phyloP scores from a whole-genome alignment of 2,329 filamentous ascomycete genomes.

The Westerdykella aurantiaca region DNA sequence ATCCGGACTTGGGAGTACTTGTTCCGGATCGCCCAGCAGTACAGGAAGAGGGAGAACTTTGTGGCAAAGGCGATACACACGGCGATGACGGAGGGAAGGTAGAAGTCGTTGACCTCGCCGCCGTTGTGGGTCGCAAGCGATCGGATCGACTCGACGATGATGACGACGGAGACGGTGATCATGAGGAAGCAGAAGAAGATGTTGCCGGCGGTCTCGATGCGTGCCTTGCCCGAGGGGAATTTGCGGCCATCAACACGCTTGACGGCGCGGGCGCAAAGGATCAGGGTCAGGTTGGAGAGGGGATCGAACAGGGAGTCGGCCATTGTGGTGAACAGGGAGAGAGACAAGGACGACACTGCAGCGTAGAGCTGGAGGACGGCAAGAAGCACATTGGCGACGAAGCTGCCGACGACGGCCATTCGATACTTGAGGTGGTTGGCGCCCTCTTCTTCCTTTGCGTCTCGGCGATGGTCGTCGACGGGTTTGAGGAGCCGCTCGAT shows the following conservation, averaged over 20 bases:
- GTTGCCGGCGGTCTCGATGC: conserved; percentile 92
- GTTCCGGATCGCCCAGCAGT: conserved; percentile 87
- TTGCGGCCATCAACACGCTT: conserved; percentile 76
- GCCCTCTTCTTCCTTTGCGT: conserved; percentile 71
- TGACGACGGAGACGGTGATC: conserved; percentile 83
- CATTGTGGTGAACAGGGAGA: conserved; percentile 96
- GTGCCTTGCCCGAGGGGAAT: conserved; percentile 87
- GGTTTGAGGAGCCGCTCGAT: conserved; percentile 88
- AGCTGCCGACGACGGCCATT: conserved; percentile 61
- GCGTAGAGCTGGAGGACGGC: conserved; percentile 82
- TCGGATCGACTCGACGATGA: conserved; percentile 79
- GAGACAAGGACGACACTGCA: conserved; percentile 77
- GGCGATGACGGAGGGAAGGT: conserved; percentile 77
- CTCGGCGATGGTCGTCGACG: conserved; percentile 81
- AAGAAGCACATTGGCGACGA: conserved; percentile 74
- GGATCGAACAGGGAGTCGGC: conserved; percentile 94
- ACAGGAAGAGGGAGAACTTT: conserved; percentile 77
- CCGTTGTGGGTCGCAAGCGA: conserved; percentile 54
- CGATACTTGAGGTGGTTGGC: conserved; percentile 74
- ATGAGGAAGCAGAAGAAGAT: conserved; percentile 96
- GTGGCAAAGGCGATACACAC: conserved; percentile 78
- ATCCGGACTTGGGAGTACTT: conserved; percentile 89
- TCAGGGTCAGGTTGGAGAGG: conserved; percentile 78
- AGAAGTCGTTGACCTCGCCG: conserved; percentile 56
- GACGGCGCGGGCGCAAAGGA: conserved; percentile 82